Evolutionary conservation across 2,329 filamentous ascomycete species (phyloP), one percentile per base, ranked within the genome.

Genomic region (Dothistroma pini): DNA sequence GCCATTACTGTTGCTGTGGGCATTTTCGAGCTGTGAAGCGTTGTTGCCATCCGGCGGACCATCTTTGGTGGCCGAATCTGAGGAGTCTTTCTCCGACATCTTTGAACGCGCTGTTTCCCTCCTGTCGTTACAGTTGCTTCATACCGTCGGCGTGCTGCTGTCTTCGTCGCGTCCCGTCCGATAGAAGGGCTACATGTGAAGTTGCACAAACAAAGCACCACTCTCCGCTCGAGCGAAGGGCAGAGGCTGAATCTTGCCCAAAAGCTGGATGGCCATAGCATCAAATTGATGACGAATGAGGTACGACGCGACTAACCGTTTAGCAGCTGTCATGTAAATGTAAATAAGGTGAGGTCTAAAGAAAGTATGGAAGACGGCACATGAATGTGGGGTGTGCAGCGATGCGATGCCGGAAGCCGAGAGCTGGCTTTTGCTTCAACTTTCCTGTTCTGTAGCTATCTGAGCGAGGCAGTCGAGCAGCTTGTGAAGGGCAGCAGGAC

Each of bases 221-320:
- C n/a, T 29, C 48, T 25, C 21, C 48, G 48, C 29, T 29, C 12
- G 48, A 51, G 48, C 48, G 48, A 51, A 31, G 48, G 25, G n/a
- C 35, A 31, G 51, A 53, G 51, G 51, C 51, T 53, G 31, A 51
- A 31, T 29, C 22, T 51, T 29, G 29, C 21, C 25, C 9, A 11
- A 31, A 51, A 51, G 48, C 48, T 51, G 2, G 25, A 29, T 51
- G 48, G 48, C 48, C 51, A 53, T 53, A 53, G 14, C 19, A 35
- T 21, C 51, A 53, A 21, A 12, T 16, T 53, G 51, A 53, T 53
- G 51, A 53, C 51, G 51, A 53, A 35, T 6, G 51, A 31, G 51
- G 51, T 19, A 21, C 31, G 19, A n/a, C n/a, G 31, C 25, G 51
- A 53, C n/a, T 29, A 53, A 53, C 51, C 51, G 51, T 16, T 53